Evolutionary conservation across 306 rosid genomes (phyloP), one percentile per base, ranked within the genome.

Genomic region (Acacia confusa): DNA sequence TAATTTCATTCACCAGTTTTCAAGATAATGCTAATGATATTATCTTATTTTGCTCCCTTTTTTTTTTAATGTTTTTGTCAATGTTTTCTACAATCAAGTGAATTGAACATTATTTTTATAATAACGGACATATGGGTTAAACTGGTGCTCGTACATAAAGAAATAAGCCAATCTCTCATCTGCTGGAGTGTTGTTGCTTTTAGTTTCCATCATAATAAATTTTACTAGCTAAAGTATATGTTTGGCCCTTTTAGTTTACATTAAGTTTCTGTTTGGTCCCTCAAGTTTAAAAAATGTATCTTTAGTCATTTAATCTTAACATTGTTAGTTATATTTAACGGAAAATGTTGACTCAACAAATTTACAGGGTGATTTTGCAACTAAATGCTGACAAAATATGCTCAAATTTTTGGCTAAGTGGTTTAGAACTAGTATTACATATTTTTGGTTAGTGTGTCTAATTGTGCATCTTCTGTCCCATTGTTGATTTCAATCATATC

Each of bases 401-500:
- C 7, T 36, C 1, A 36, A 36, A 36, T 36, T 36, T n/a, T 45
- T 32, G 58, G 44, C 45, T 14, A 75, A 10, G 24, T 73, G 67
- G 22, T 76, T 71, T 71, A 55, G 52, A 79, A 47, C 78, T 71
- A 55, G 40, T 76, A 4, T 79, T 82, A n/a, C 80, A 43, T 55
- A 55, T 32, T 72, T 34, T 34, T 53, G 9, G 53, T 75, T 48
- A 9, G 22, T 78, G 55, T 43, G 30, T 41, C 6, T 55, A 38
- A 40, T n/a, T 16, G 17, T 65, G 57, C 60, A 58, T 48, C 45
- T 44, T 43, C 57, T 80, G 28, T 24, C 40, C 40, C 16, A 20
- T 61, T 60, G 76, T 70, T 80, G 58, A 73, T 48, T 78, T 70
- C 69, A 68, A 81, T 84, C 36, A 68, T 82, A 55, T n/a, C 73